Evolutionary conservation across 257 asterid species (phyloP), one percentile per base, ranked within the genome.

Genomic region (Catharanthus roseus): DNA sequence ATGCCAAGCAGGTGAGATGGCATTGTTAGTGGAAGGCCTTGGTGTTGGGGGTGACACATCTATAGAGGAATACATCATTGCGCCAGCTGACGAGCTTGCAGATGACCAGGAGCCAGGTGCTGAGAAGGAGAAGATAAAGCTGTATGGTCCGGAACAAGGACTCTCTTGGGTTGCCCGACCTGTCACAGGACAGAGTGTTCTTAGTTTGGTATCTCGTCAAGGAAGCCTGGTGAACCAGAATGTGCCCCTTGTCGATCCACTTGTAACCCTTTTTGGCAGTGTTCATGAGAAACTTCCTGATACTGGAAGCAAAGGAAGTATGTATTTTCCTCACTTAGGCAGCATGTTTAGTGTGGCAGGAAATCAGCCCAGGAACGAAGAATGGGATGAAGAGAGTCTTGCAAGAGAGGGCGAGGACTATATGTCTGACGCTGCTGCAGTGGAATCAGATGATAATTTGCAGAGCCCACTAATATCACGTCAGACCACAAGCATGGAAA

Each of bases 11-110:
- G 92, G 90, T 76, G 96, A 89, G 58, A 77, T 87, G 96, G 89
- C 96, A 15, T 75, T 89, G 82, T 74, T 89, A 65, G 89, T 84
- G 53, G 96, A 89, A 82, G 96, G 96, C 34, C 87, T 89, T 54
- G 87, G 83, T 47, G 80, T 83, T 10, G 88, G 96, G 6, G 85
- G 82, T 15, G 87, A 85, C 36, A 83, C 86, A 44, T 74, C 83
- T 13, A 79, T 85, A 2, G 90, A 87, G 79, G 88, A 89, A 66
- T 89, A 89, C 72, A 50, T 87, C 6, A 82, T 89, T 55, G 82
- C 77, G 23, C 93, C 91, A 36, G 76, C 74, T 5, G 74, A 81
- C 65, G 95, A 77, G 13, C 75, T 79, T 1, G 18, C 44, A 10
- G 89, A 86, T 41, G 85, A 78, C 39, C 82, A 75, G 69, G 84